These are phyloP conservation scores for Yarrowia sp. DNA, from an alignment of 805 yeast species.

Conservation along the genomic window DNA sequence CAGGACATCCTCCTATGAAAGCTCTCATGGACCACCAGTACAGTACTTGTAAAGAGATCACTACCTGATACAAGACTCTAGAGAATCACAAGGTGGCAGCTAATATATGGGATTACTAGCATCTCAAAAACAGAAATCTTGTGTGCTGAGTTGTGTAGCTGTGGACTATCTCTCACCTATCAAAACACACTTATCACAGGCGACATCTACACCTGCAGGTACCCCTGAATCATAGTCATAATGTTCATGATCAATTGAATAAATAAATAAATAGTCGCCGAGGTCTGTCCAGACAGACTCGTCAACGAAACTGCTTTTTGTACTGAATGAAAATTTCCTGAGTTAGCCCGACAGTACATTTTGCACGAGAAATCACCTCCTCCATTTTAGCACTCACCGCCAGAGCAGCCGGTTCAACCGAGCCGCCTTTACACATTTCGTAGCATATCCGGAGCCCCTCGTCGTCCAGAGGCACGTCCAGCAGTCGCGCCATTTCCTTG, in stretches of 20 bases:
- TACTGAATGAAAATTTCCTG: constrained; percentile 24
- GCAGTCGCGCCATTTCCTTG: constrained; percentile 23
- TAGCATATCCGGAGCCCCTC: constrained; percentile 18
- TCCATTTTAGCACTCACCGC: constrained; percentile 13
- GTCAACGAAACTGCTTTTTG: constrained; percentile 8
- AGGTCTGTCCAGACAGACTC: not conserved
- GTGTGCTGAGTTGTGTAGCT: too few species aligned
- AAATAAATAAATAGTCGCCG: not conserved
- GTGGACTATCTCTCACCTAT: too few species aligned
- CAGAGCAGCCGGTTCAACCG: constrained; percentile 26
- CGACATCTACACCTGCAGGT: too few species aligned
- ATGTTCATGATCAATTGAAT: not conserved
- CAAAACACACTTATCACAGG: too few species aligned
- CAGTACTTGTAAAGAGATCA: too few species aligned
- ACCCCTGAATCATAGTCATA: not conserved
- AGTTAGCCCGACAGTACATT: not conserved
- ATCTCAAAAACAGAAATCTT: too few species aligned
- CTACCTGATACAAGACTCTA: too few species aligned
- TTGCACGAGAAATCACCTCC: too few species aligned
- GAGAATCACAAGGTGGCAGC: too few species aligned
- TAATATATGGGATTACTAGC: too few species aligned
- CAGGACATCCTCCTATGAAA: too few species aligned
- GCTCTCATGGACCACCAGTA: too few species aligned
- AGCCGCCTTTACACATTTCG: constrained; percentile 30
- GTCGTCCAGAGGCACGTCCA: constrained; percentile 31